Evolutionary conservation across 495 filamentous ascomycete genomes (phyloP).

Genomic region (Xylaria bambusicola): DNA sequence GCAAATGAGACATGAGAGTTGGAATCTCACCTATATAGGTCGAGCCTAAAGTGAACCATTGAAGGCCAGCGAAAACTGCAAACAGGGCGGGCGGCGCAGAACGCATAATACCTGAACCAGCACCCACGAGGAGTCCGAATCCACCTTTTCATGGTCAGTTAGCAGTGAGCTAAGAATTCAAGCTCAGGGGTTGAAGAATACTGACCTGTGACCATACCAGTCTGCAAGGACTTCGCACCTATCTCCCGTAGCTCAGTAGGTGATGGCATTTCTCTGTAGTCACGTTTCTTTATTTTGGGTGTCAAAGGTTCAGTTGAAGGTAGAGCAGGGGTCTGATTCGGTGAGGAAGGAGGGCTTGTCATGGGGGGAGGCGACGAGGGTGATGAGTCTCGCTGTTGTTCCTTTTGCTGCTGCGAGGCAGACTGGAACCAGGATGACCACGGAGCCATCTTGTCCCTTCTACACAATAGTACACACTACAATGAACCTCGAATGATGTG

Average conservation of each 20-base stretch:
- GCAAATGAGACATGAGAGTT: constrained; percentile 10
- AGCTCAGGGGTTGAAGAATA: background rate
- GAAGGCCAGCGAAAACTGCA: constrained; percentile 68
- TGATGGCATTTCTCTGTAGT: constrained; percentile 7
- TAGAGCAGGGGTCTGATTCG: background rate
- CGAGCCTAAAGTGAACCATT: constrained; percentile 77
- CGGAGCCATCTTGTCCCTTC: constrained; percentile 8
- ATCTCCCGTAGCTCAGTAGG: constrained; percentile 18
- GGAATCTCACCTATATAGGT: constrained; percentile 70
- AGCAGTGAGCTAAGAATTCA: background rate
- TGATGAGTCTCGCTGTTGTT: background rate
- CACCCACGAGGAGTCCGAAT: constrained; percentile 72
- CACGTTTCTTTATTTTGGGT: background rate
- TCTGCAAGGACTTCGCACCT: constrained; percentile 25
- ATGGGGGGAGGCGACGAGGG: background rate
- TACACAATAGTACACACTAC: too few relatives aligned
- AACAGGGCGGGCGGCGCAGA: constrained; percentile 68
- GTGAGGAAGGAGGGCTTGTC: background rate
- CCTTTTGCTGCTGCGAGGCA: constrained; percentile 10
- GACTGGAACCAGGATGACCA: constrained; percentile 16
- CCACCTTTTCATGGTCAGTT: constrained; percentile 49
- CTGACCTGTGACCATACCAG: constrained; percentile 21
- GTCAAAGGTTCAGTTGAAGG: background rate
- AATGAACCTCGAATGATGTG: too few relatives aligned
- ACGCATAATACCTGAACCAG: constrained; percentile 65